phyloP scores from a whole-genome alignment of 2,329 filamentous ascomycete species.

The Hymenoscyphus occultus region DNA sequence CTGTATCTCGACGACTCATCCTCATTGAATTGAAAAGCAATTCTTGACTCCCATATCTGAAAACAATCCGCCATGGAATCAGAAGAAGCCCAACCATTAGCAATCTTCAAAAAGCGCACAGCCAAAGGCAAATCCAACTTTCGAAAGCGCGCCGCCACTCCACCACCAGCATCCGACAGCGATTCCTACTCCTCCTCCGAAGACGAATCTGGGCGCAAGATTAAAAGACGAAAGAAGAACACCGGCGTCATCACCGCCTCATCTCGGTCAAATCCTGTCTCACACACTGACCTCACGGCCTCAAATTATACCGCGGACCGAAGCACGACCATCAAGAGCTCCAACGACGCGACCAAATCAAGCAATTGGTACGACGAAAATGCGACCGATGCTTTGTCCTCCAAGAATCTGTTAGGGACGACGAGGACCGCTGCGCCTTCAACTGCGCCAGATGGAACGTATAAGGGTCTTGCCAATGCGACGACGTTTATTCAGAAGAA shows the following conservation, averaged over 20 bases:
- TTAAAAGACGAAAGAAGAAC: slow-evolving; percentile 76
- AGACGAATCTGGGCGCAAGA: slow-evolving; percentile 69
- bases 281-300: slow-evolving; percentile 45
- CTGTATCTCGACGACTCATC: neutral
- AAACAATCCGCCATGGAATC: slow-evolving; percentile 7
- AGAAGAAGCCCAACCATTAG: slow-evolving; percentile 36
- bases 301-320: slow-evolving; percentile 61
- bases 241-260: slow-evolving; percentile 64
- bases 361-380: slow-evolving; percentile 86
- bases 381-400: slow-evolving; percentile 38
- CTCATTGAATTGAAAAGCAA: neutral
- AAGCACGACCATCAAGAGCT: slow-evolving; percentile 57
- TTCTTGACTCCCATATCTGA: neutral
- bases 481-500: slow-evolving; percentile 75
- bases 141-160: slow-evolving; percentile 77
- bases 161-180: slow-evolving; percentile 64
- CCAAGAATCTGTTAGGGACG: slow-evolving; percentile 57
- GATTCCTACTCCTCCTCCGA: slow-evolving; percentile 69
- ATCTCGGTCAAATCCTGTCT: slow-evolving; percentile 45
- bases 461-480: slow-evolving; percentile 72
- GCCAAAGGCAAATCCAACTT: slow-evolving; percentile 73
- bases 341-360: slow-evolving; percentile 86
- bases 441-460: slow-evolving; percentile 60
- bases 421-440: slow-evolving; percentile 42
- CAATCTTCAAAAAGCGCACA: slow-evolving; percentile 82